These are phyloP conservation scores for Leccinum fuscescens DNA, from an alignment of 1,284 basidiomycete genomes.

Conservation along the genomic window DNA sequence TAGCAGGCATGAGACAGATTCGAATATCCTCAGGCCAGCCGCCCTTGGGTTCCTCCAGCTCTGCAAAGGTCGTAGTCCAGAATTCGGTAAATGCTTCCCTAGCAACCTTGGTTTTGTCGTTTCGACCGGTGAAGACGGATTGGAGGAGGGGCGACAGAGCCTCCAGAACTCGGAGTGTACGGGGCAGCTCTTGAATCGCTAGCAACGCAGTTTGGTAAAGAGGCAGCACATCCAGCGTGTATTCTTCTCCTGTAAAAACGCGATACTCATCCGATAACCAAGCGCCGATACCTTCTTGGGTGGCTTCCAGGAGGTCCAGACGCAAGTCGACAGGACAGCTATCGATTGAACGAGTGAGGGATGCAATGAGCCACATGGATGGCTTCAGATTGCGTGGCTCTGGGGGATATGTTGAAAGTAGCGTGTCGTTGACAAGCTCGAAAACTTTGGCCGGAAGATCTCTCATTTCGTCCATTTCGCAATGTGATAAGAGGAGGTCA, in stretches of 20 bases:
- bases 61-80: slow-evolving; percentile 51
- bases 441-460: slow-evolving; percentile 49
- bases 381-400: slow-evolving; percentile 50
- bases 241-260: slow-evolving; percentile 51
- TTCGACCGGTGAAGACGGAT: slow-evolving; percentile 50
- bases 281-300: slow-evolving; percentile 53
- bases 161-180: slow-evolving; percentile 39
- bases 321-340: slow-evolving; percentile 49
- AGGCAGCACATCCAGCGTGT: slow-evolving; percentile 57
- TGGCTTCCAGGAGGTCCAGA: slow-evolving; percentile 42
- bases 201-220: slow-evolving; percentile 58
- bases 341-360: slow-evolving; percentile 52
- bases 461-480: slow-evolving; percentile 49
- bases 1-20: slow-evolving; percentile 35
- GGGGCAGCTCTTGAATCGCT: slow-evolving; percentile 45
- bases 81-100: slow-evolving; percentile 54
- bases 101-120: slow-evolving; percentile 40
- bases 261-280: slow-evolving; percentile 64
- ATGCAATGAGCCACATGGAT: slow-evolving; percentile 60
- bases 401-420: slow-evolving; percentile 65
- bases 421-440: slow-evolving; percentile 55
- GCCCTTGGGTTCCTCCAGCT: slow-evolving; percentile 37
- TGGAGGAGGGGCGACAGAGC: slow-evolving; percentile 48
- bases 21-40: slow-evolving; percentile 53
- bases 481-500: slow-evolving; percentile 56